A percentile compares a stretch with the other conserved stretches of the same genome.
Conservation (phyloP, 2,329 filamentous ascomycete genomes). For the Monosporascus sp. region DNA sequence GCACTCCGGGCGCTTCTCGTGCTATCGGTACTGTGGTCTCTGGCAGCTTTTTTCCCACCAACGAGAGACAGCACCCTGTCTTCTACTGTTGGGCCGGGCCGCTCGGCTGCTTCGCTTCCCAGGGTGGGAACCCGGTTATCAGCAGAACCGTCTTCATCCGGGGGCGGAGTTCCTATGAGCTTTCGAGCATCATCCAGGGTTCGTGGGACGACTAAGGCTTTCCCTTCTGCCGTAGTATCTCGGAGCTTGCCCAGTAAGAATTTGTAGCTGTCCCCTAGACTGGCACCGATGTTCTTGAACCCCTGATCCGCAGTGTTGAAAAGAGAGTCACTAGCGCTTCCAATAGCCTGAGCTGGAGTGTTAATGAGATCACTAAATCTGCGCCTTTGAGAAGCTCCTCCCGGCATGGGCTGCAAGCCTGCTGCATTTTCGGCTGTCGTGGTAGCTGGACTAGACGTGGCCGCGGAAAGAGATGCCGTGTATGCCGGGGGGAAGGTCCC, state of each 20-base stretch:
- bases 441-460: slow-evolving; percentile 25
- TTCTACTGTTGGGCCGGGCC: slow-evolving; percentile 35
- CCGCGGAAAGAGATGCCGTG: slow-evolving; percentile 36
- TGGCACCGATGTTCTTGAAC: slow-evolving; percentile 85
- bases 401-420: slow-evolving; percentile 30
- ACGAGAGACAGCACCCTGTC: slow-evolving; percentile 68
- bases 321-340: slow-evolving; percentile 77
- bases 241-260: slow-evolving; percentile 86
- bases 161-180: slow-evolving; percentile 70
- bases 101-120: slow-evolving; percentile 34
- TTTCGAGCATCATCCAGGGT: slow-evolving; percentile 91
- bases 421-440: slow-evolving; percentile 26
- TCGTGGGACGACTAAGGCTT: slow-evolving; percentile 64
- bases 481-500: slow-evolving; percentile 57
- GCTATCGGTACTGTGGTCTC: slow-evolving; percentile 77
- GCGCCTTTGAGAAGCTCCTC: slow-evolving; percentile 46
- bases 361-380: slow-evolving; percentile 85
- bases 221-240: slow-evolving; percentile 54
- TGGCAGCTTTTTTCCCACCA: slow-evolving; percentile 53
- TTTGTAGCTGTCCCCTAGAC: slow-evolving; percentile 86
- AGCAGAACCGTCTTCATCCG: slow-evolving; percentile 55
- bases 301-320: slow-evolving; percentile 86
- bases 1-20: slow-evolving; percentile 55
- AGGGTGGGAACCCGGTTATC: slow-evolving; percentile 51
- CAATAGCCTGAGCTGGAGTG: slow-evolving; percentile 74